Percentiles rank a stretch among this genome's conserved stretches.
These are phyloP conservation scores for Aureococcus anophagefferens DNA, from an alignment of 108 stramenopile species.

Conservation along the genomic window DNA sequence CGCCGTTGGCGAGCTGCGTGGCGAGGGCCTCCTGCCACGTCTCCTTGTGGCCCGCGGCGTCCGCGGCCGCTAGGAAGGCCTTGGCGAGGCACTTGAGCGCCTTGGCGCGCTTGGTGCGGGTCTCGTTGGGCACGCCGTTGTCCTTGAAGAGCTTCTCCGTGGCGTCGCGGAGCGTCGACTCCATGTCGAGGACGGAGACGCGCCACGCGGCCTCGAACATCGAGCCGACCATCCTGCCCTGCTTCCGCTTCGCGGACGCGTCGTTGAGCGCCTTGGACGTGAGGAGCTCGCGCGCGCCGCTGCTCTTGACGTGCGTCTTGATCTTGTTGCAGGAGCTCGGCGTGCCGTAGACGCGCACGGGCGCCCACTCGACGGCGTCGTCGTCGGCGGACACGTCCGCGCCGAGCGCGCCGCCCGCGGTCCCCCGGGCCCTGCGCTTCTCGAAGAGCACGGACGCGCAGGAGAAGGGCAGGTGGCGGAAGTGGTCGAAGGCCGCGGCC, in stretches of 20 bases:
- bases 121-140: constrained; percentile 1
- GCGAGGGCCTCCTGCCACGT: neutral
- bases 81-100: constrained; percentile 6
- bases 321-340: no score
- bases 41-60: neutral
- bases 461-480: no score
- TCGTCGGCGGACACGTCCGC: no score
- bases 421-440: no score
- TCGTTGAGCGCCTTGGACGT: neutral
- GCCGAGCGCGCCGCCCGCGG: no score
- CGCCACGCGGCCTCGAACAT: constrained; percentile 9
- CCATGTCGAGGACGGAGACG: constrained; percentile 13
- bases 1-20: neutral
- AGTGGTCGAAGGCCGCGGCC: no score
- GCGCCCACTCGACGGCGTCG: no score
- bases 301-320: no score
- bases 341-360: no score
- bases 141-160: constrained; percentile 9
- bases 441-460: no score
- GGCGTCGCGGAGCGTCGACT: constrained; percentile 6
- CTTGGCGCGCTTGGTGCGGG: constrained; percentile 4
- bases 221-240: neutral
- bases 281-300: no score
- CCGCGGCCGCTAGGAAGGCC: constrained; percentile 1
- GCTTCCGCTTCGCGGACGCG: neutral